Conservation (phyloP, 768 basidiomycete genomes). For the button mushroom (Agaricus bisporus) region DNA sequence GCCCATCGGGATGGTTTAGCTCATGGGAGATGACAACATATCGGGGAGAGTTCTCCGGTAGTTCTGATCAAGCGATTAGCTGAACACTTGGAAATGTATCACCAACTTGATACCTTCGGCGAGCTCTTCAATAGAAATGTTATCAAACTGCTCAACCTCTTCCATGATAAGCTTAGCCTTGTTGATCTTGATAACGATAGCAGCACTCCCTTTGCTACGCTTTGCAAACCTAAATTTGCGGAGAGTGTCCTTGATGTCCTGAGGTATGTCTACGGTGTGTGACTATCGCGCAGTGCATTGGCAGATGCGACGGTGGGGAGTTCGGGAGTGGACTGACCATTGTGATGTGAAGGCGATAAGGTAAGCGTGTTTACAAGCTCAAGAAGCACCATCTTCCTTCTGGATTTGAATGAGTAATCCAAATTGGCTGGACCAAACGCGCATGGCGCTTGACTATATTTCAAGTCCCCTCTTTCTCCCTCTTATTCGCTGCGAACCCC, state of each 20-base stretch:
- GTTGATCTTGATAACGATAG: conserved; percentile 87
- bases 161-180: conserved; percentile 76
- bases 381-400: background rate
- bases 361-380: conserved; percentile 15
- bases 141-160: conserved; percentile 74
- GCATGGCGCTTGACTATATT: no score
- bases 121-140: conserved; percentile 75
- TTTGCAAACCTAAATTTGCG: conserved; percentile 78
- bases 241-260: conserved; percentile 68
- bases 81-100: background rate
- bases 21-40: conserved; percentile 84
- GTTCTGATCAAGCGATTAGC: conserved; percentile 40
- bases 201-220: conserved; percentile 66
- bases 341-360: conserved; percentile 21
- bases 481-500: background rate
- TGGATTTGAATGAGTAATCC: conserved; percentile 8
- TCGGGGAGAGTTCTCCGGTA: conserved; percentile 83
- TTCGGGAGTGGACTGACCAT: conserved; percentile 27
- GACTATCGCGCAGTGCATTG: conserved; percentile 33
- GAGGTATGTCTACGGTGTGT: conserved; percentile 81
- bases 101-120: conserved; percentile 61
- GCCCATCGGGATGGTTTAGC: conserved; percentile 72
- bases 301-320: conserved; percentile 7
- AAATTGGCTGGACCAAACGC: background rate
- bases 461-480: background rate